Evolutionary conservation across 108 stramenopile genomes (phyloP), one percentile per base, ranked within the genome.

Genomic region (Discostella stelligeroides): DNA sequence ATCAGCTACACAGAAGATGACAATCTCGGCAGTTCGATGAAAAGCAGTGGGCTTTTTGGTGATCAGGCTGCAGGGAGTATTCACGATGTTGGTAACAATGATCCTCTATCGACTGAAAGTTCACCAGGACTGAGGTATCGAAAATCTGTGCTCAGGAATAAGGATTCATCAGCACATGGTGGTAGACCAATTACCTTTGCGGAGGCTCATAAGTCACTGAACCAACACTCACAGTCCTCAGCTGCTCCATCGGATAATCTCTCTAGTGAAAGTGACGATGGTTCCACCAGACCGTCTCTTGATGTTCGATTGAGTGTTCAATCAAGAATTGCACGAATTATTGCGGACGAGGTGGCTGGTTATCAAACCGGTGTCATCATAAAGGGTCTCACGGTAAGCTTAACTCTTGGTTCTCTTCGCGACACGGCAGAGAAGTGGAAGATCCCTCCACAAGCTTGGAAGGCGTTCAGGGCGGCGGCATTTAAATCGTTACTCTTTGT

Each of bases 311-410:
- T 86, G 21, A 74, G 88, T 58, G 90, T 95, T 9, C 95, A 92
- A 68, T 88, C 88, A 66, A 70, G 95, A 24, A 72, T 95, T 60
- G 87, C 88, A 10, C 71, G 82, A 21, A 95, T 95, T 46, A 95
- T 95, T 58, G 95, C 95, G 0, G 84, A 73, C 1, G 95, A 95
- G 47, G 79, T 95, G 43, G 95, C 95, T 13, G 90, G 92, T 5
- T 90, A 68, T 50, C 90, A 89, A 62, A 80, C 83, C 28, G 56
- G 74, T 0, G 81, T 95, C 47, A 72, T 76, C 13, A 90, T 95
- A 25, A 76, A 92, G 68, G 88, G 89, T 1, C 71, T 77, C 50
- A 85, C 87, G 3, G 54, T 95, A 5, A 72, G 84, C 28, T 70
- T 95, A 4, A 88, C 83, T 6, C 86, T 95, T 29, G 81, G 80